These are phyloP conservation scores for Penicillium nucicola DNA, from an alignment of 495 filamentous ascomycete genomes.

Conservation along the genomic window DNA sequence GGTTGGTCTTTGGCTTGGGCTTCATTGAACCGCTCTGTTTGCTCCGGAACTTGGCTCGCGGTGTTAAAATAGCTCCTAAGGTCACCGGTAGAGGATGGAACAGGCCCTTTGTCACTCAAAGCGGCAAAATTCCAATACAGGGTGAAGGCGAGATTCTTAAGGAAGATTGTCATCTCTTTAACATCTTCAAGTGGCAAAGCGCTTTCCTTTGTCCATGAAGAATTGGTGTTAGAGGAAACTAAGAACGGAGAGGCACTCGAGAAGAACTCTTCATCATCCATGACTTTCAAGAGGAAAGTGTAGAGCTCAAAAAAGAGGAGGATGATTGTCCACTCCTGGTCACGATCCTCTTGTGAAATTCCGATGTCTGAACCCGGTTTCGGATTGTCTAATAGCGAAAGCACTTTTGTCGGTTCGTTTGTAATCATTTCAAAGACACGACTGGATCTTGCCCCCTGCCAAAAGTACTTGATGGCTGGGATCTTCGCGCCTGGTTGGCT, in stretches of 20 bases:
- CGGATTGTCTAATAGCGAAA: constrained; percentile 51
- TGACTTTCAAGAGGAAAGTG: constrained; percentile 84
- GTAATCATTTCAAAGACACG: constrained; percentile 62
- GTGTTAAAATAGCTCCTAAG: constrained; percentile 57
- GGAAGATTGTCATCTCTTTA: constrained; percentile 71
- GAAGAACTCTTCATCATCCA: constrained; percentile 77
- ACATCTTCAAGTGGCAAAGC: constrained; percentile 68
- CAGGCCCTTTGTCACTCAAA: constrained; percentile 52
- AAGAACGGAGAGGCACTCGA: constrained; percentile 38
- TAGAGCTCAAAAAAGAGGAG: constrained; percentile 93
- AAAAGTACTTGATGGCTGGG: constrained; percentile 85
- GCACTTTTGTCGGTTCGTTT: constrained; percentile 53
- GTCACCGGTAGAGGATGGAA: constrained; percentile 39
- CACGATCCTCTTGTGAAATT: constrained; percentile 32
- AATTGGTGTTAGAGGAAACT: constrained; percentile 29
- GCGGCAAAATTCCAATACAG: constrained; percentile 81
- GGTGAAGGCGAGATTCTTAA: constrained; percentile 90
- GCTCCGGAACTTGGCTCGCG: constrained; percentile 14
- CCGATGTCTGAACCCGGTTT: constrained; percentile 16
- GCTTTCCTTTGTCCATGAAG: constrained; percentile 59
- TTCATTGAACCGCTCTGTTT: constrained; percentile 28
- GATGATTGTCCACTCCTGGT: constrained; percentile 84
- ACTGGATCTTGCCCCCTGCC: constrained; percentile 70
- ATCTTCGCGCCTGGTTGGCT: constrained; percentile 39
- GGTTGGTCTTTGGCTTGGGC: constrained; percentile 35